Percentiles rank a stretch among this genome's conserved stretches.
These are phyloP conservation scores for Lactuca saligna DNA, from an alignment of 129 eudicot species.

Conservation along the genomic window DNA sequence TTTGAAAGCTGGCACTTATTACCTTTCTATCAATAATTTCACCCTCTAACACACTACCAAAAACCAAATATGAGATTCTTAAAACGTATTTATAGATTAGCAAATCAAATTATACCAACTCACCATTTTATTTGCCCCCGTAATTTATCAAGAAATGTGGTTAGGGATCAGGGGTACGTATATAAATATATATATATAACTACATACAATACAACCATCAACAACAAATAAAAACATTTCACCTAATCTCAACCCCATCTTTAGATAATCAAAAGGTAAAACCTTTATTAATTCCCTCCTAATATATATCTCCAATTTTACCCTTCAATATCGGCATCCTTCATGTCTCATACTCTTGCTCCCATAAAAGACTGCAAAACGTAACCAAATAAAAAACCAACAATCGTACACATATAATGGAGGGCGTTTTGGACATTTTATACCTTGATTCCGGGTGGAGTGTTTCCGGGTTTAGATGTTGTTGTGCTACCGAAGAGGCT, in stretches of 20 bases:
- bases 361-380: constrained; percentile 35
- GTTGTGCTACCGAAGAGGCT: constrained; percentile 42
- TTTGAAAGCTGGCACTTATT: no score
- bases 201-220: constrained; percentile 26
- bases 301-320: constrained; percentile 18
- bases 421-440: constrained; percentile 17
- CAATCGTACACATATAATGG: background rate
- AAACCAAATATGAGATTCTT: background rate
- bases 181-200: constrained; percentile 15
- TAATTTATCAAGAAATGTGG: constrained; percentile 25
- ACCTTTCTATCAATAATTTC: background rate
- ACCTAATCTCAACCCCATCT: constrained; percentile 18
- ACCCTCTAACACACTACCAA: background rate
- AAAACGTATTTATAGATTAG: background rate
- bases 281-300: constrained; percentile 23
- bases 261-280: constrained; percentile 6
- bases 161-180: constrained; percentile 17
- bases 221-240: constrained; percentile 14
- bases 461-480: constrained; percentile 49
- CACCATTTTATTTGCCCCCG: constrained; percentile 16
- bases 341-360: constrained; percentile 28
- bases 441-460: constrained; percentile 38
- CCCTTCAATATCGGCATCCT: constrained; percentile 18
- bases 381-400: background rate
- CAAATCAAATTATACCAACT: constrained; percentile 18